A percentile compares a stretch with the other conserved stretches of the same genome.
Conservation (phyloP, 1,139 yeast species). For the Geotrichum candidum region DNA sequence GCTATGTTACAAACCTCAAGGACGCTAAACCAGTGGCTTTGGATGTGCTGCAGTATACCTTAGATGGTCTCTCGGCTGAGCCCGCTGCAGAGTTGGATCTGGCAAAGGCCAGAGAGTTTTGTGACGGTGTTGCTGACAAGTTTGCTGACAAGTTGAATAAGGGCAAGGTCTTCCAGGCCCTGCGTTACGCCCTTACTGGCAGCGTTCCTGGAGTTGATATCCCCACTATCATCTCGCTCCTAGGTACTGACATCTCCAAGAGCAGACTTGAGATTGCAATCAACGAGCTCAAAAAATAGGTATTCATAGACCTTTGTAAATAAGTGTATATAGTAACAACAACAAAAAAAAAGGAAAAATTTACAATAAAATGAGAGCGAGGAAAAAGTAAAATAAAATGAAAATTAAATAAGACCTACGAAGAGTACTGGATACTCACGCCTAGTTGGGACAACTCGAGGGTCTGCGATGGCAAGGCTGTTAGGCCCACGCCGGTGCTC, state of each 20-base stretch:
- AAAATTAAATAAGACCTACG: constrained; percentile 15
- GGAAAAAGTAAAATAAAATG: too few relatives aligned
- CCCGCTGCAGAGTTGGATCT: neutral
- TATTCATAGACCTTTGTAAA: neutral
- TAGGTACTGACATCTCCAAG: constrained; percentile 44
- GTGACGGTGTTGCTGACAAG: constrained; percentile 6
- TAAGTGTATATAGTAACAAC: neutral
- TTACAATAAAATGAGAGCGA: neutral
- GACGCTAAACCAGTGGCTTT: neutral
- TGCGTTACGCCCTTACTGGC: constrained; percentile 72
- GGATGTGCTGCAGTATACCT: neutral
- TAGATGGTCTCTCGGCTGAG: neutral
- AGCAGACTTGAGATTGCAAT: constrained; percentile 7
- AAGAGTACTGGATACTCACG: constrained; percentile 36
- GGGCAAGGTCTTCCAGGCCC: constrained; percentile 47
- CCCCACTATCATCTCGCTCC: constrained; percentile 50
- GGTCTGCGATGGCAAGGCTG: constrained; percentile 29
- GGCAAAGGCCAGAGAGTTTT: constrained; percentile 5
- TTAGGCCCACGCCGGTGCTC: constrained; percentile 62
- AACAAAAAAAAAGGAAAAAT: neutral
- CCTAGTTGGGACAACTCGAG: constrained; percentile 36
- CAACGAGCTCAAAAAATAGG: neutral
- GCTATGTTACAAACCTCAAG: constrained; percentile 4
- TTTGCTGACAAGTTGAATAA: constrained; percentile 1
- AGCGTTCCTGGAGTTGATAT: constrained; percentile 65